phyloP scores from a whole-genome alignment of 2,329 filamentous ascomycete genomes.

The Biscogniauxia mediterranea region DNA sequence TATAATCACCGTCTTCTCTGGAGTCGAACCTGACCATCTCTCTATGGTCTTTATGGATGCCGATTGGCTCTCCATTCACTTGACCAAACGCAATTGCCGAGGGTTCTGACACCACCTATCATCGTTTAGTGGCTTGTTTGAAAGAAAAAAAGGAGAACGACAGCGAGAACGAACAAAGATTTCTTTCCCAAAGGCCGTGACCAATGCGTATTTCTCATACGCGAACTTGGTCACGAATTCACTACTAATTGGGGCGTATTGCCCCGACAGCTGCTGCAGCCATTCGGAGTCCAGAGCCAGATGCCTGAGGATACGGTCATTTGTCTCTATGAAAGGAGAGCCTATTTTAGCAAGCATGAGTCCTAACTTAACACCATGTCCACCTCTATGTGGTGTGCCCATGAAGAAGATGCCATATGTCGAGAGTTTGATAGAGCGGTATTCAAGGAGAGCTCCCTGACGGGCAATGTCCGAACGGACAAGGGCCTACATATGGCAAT shows the following conservation, averaged over 20 bases:
- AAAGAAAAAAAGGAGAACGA: not conserved
- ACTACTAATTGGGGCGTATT: slow-evolving; percentile 1
- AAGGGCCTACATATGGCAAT: not conserved
- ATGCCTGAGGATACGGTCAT: slow-evolving; percentile 3
- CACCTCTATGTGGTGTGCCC: slow-evolving; percentile 3
- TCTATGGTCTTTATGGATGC: not conserved
- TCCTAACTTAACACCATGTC: not conserved
- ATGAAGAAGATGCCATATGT: slow-evolving; percentile 5
- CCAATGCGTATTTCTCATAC: not conserved
- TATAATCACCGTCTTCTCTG: not conserved
- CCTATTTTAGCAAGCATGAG: not conserved
- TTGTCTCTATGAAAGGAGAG: slow-evolving; percentile 1
- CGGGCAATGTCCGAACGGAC: slow-evolving; percentile 3
- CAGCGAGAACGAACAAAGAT: not conserved
- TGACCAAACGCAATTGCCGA: not conserved
- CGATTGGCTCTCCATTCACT: not conserved
- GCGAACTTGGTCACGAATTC: slow-evolving; percentile 4
- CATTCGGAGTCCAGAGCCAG: slow-evolving; percentile 5
- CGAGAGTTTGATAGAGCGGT: slow-evolving; percentile 1
- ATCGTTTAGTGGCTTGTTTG: not conserved
- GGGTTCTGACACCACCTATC: not conserved
- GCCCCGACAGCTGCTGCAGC: not conserved
- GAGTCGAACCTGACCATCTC: not conserved
- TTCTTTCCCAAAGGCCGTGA: not conserved
- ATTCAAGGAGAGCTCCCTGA: not conserved